phyloP scores from a whole-genome alignment of 2,329 filamentous ascomycete species.

The Diaporthe eres region DNA sequence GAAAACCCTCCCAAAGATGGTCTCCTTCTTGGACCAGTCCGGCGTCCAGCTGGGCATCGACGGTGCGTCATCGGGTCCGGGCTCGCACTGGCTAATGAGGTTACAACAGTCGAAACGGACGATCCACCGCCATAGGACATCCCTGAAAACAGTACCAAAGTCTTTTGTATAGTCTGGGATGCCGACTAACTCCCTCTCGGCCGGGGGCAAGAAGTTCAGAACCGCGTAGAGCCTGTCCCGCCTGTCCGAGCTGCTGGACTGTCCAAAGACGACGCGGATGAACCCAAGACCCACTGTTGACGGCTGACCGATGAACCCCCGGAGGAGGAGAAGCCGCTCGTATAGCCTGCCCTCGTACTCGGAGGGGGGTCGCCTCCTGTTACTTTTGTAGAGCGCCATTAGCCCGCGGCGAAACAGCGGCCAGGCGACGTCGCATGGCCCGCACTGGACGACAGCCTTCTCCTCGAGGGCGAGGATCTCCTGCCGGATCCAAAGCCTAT shows the following conservation, averaged over 20 bases:
- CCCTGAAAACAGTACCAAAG: not conserved
- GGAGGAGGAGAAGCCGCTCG: not conserved
- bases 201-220: slow-evolving; percentile 6
- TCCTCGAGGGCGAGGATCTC: slow-evolving; percentile 41
- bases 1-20: not conserved
- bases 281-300: not conserved
- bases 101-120: slow-evolving; percentile 1
- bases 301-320: not conserved
- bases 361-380: not conserved
- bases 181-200: not conserved
- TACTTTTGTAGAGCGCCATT: slow-evolving; percentile 1
- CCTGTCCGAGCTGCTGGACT: slow-evolving; percentile 7
- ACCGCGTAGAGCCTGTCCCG: slow-evolving; percentile 30
- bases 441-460: slow-evolving; percentile 23
- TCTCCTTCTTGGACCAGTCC: slow-evolving; percentile 1
- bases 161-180: slow-evolving; percentile 46
- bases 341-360: slow-evolving; percentile 11
- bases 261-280: not conserved
- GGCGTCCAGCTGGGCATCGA: not conserved
- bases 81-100: slow-evolving; percentile 12
- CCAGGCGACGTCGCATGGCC: not conserved
- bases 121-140: slow-evolving; percentile 7
- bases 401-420: not conserved
- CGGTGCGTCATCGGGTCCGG: not conserved
- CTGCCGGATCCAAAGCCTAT: slow-evolving; percentile 45